Base-by-base conservation (phyloP, 352 stramenopile genomes). In the Globisporangium ultimum region DNA sequence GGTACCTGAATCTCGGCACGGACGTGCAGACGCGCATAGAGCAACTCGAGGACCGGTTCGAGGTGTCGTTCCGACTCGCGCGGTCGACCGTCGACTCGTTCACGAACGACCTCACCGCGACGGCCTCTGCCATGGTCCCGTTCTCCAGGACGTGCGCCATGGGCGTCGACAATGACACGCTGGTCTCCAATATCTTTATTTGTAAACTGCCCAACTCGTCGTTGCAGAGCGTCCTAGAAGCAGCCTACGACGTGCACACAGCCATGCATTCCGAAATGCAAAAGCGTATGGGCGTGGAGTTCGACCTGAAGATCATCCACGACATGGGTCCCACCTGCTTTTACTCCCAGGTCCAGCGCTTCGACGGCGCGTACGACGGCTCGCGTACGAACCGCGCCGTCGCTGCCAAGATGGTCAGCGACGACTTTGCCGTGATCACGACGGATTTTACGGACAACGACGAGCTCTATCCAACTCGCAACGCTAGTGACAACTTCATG, bases 141-240 rank as follows among this genome's bases (percentile, higher is more conserved):
- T 79, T 75, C 53, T 80, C 75, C 1, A 62, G 69, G 13, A 88
- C 75, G 0, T 76, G 61, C 48, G 64, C 51, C 11, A 55, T n/a
- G 5, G 63, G 58, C 20, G 60, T 28, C 13, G 64, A 63, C 15
- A 15, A 58, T 6, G 63, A 66, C 48, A 84, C 75, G 12, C 63
- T 83, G 11, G 65, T 88, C 20, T 76, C 75, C 10, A 88, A 80
- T 48, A 53, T 80, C 6, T 86, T 88, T 48, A 54, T 82, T 41
- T 84, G 75, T 63, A 85, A 84, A 53, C 60, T 85, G 20, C 68
- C 75, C 12, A 66, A 55, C 54, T 65, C 60, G 1, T 60, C 47
- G 47, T 71, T 86, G 17, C 43, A 52, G 7, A 58, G 56, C 3
- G 74, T 88, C 17, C 84, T 75, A 32, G 36, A 67, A 18, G 70